These are phyloP conservation scores for Pseudocercospora fijiensis DNA, from an alignment of 2,329 filamentous ascomycete genomes.

Conservation along the genomic window DNA sequence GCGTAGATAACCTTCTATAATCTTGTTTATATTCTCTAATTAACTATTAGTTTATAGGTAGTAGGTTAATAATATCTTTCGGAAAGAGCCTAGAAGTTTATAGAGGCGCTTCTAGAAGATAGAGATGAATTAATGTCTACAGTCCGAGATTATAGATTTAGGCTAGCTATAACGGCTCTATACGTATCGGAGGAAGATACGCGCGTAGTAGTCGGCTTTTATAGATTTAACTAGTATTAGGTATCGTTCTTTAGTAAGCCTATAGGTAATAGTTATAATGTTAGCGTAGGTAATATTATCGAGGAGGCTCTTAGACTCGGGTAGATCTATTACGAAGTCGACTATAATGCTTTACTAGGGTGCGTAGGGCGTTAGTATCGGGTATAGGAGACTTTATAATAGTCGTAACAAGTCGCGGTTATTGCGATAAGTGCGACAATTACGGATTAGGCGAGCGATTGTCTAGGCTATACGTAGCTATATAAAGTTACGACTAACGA, in stretches of 20 bases:
- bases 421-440: conserved; percentile 1
- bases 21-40: not conserved
- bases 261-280: conserved; percentile 3
- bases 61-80: not conserved
- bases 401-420: not conserved
- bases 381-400: not conserved
- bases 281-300: not conserved
- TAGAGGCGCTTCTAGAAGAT: not conserved
- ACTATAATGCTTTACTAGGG: not conserved
- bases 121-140: not conserved
- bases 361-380: not conserved
- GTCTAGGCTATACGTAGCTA: not conserved
- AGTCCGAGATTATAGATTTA: not conserved
- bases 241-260: conserved; percentile 5
- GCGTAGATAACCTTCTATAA: not conserved
- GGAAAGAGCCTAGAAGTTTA: not conserved
- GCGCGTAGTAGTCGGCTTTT: conserved; percentile 1
- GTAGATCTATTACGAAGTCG: conserved; percentile 1
- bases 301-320: not conserved
- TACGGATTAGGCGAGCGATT: not conserved
- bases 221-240: conserved; percentile 5
- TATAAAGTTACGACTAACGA: not conserved
- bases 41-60: conserved; percentile 2
- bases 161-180: not conserved
- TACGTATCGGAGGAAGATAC: conserved; percentile 2